Percentiles rank a stretch among this genome's conserved stretches.
phyloP scores from a whole-genome alignment of 352 stramenopile species.

The Phytophthora citrophthora region DNA sequence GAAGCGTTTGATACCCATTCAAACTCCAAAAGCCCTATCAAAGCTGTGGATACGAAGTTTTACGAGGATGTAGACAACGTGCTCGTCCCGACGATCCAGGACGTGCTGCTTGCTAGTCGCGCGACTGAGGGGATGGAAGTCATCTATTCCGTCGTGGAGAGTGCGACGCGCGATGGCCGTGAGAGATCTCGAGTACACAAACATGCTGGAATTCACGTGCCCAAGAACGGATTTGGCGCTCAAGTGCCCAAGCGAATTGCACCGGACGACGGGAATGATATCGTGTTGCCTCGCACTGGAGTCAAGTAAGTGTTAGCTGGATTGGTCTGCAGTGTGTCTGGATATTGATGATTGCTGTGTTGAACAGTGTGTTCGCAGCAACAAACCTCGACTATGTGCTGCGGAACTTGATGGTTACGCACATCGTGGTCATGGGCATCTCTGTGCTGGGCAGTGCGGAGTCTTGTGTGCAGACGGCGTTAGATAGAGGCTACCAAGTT shows the following conservation, averaged over 20 bases:
- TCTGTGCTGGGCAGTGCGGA: constrained; percentile 86
- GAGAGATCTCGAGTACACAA: constrained; percentile 90
- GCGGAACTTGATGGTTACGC: constrained; percentile 84
- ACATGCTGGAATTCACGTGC: constrained; percentile 79
- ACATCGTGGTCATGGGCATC: constrained; percentile 87
- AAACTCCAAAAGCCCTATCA: constrained; percentile 14
- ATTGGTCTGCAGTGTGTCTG: background rate
- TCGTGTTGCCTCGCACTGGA: constrained; percentile 84
- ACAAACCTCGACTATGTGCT: constrained; percentile 93
- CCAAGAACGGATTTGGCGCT: constrained; percentile 71
- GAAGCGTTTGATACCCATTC: constrained; percentile 1
- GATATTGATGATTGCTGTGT: constrained; percentile 3
- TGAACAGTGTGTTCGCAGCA: constrained; percentile 76
- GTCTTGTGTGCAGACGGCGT: constrained; percentile 77
- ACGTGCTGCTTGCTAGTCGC: constrained; percentile 62
- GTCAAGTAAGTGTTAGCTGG: constrained; percentile 60
- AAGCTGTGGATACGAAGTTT: constrained; percentile 27
- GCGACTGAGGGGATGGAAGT: constrained; percentile 74
- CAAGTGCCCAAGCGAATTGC: constrained; percentile 62
- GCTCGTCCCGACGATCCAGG: constrained; percentile 63
- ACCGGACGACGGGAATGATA: constrained; percentile 67
- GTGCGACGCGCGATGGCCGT: constrained; percentile 80
- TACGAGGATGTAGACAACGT: constrained; percentile 61
- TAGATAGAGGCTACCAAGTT: constrained; percentile 90
- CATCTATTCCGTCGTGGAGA: constrained; percentile 91